Base-by-base conservation (phyloP, 371 early-diverging fungal genomes). In the Dentiscutata heterogama region DNA sequence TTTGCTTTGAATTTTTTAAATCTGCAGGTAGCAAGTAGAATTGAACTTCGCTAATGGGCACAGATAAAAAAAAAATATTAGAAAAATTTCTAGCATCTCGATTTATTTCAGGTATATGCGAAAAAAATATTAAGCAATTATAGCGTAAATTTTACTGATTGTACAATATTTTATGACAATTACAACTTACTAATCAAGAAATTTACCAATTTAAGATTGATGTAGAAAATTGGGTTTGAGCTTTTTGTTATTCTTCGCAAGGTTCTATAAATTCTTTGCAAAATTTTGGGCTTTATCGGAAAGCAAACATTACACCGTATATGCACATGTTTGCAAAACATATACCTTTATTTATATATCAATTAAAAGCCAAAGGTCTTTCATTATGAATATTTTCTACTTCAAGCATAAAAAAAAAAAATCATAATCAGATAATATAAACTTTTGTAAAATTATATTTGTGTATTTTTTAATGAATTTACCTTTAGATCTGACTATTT, bases 361-460 rank as follows among this genome's bases (percentile, higher is more conserved):
- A 42, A 42, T n/a, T 67, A 67, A 67, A 67, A 39, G 13, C n/a
- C 0, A 31, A 67, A 67, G 42, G 20, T 22, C 16, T 67, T 14
- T 29, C 39, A 67, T 67, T 67, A 20, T 20, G 42, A 18, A 16
- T 20, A 6, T 67, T 67, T 67, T 67, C 67, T 18, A 39, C 42
- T 5, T 67, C 39, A 31, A 39, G 67, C 39, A 42, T 67, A 39
- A 39, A 67, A 67, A 67, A 67, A n/a, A 39, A 67, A 42, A 67
- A 67, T 35, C 67, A 67, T 67, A 18, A 65, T 20, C 67, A 39
- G 10, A 3, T 31, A 31, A 31, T 31, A 31, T 31, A 31, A 31
- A 31, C 35, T 3, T 31, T 31, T 31, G 35, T 31, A 31, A 31
- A 31, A 31, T 31, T 14, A 31, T 31, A 8, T 29, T 65, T n/a